Evolutionary conservation across 176 grass and related monocot genomes (phyloP).

Genomic region (Hordeum vulgare): DNA sequence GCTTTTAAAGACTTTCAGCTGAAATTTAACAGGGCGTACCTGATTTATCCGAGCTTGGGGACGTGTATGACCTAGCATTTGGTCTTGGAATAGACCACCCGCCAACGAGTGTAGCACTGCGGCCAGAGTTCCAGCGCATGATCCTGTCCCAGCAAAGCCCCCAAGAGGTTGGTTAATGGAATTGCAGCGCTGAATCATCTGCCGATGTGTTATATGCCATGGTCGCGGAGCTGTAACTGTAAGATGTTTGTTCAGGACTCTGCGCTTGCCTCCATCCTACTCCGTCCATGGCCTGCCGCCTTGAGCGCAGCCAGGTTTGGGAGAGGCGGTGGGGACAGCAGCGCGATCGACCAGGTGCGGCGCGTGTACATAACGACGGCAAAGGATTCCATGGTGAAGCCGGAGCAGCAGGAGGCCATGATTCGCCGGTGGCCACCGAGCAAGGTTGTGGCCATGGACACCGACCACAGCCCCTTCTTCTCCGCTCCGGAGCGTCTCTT

Average conservation of each 20-base stretch:
- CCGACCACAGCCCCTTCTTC: conserved; percentile 57
- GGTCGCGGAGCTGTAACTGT: not conserved
- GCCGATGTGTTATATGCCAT: not conserved
- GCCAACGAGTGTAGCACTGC: conserved; percentile 21
- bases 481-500: conserved; percentile 21
- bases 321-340: not conserved
- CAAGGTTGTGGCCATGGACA: conserved; percentile 25
- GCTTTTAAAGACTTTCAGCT: not conserved
- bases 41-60: conserved; percentile 32
- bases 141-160: conserved; percentile 32
- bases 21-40: conserved; percentile 30
- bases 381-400: conserved; percentile 33
- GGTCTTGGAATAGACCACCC: conserved; percentile 7
- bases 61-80: conserved; percentile 31
- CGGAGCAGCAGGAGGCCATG: conserved; percentile 50
- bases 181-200: not conserved
- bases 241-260: conserved; percentile 24
- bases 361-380: conserved; percentile 35
- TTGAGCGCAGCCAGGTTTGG: conserved; percentile 16
- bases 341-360: not conserved
- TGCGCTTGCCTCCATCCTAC: conserved; percentile 34
- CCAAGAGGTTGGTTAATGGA: conserved; percentile 21
- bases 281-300: conserved; percentile 30
- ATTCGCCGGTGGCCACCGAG: conserved; percentile 36
- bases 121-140: conserved; percentile 23